These are phyloP conservation scores for Scopulariopsis brevicaulis DNA, from an alignment of 2,329 filamentous ascomycete genomes.

Conservation along the genomic window DNA sequence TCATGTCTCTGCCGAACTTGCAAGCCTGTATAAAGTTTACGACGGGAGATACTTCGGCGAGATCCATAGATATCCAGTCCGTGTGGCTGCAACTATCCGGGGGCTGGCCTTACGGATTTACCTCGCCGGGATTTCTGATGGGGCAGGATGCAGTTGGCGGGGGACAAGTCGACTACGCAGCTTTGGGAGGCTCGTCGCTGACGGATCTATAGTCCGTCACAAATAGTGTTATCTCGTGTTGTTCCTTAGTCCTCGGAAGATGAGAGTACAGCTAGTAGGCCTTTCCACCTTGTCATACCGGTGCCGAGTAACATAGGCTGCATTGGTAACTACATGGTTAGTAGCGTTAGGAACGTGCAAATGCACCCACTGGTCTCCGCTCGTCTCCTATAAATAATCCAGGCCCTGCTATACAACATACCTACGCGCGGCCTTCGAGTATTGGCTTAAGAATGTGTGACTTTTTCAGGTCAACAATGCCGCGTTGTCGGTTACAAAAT, in stretches of 20 bases:
- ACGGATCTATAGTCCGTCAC: background rate
- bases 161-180: background rate
- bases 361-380: too few relatives aligned
- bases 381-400: too few relatives aligned
- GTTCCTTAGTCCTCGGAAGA: background rate
- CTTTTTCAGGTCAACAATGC: too few relatives aligned
- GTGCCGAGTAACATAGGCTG: too few relatives aligned
- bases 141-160: background rate
- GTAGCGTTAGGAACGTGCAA: too few relatives aligned
- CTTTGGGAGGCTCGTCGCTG: background rate
- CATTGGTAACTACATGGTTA: too few relatives aligned
- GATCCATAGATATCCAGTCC: slow-evolving; percentile 2
- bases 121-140: background rate
- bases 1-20: slow-evolving; percentile 1
- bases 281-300: too few relatives aligned
- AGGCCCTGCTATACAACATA: too few relatives aligned
- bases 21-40: slow-evolving; percentile 4
- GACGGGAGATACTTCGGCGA: slow-evolving; percentile 4
- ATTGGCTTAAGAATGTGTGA: too few relatives aligned
- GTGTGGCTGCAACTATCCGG: slow-evolving; percentile 5
- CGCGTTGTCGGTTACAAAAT: too few relatives aligned
- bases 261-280: background rate
- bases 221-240: background rate
- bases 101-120: slow-evolving; percentile 3
- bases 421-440: too few relatives aligned